phyloP scores from a whole-genome alignment of 306 rosid genomes.

The Senna siamea region DNA sequence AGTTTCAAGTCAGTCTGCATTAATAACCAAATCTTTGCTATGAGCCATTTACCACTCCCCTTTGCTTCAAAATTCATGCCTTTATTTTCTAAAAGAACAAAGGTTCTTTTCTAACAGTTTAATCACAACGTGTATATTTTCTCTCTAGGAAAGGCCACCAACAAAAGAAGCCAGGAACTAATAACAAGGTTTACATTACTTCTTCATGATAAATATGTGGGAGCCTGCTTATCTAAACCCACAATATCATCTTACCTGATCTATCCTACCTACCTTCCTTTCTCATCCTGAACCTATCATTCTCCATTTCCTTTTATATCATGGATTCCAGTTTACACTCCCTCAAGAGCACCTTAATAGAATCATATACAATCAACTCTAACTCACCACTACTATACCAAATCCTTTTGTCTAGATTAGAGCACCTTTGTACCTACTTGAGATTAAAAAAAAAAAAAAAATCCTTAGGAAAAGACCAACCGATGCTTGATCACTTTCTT shows the following conservation, averaged over 20 bases:
- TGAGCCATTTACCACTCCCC: slow-evolving; percentile 2
- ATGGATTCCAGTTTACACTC: neutral
- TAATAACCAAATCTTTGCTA: slow-evolving; percentile 12
- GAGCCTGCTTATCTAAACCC: slow-evolving; percentile 10
- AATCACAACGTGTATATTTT: neutral
- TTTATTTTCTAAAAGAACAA: neutral
- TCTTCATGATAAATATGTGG: slow-evolving; percentile 10
- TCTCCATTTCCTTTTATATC: neutral
- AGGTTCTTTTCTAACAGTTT: neutral
- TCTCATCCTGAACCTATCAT: slow-evolving; percentile 11
- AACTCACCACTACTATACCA: neutral
- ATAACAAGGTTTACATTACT: slow-evolving; percentile 2
- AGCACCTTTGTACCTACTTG: neutral
- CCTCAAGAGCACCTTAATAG: slow-evolving; percentile 21
- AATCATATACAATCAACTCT: neutral
- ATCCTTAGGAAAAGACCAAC: neutral
- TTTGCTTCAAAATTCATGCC: neutral
- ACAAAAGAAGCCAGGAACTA: neutral
- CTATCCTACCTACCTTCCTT: neutral
- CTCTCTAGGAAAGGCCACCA: neutral
- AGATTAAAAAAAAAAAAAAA: neutral
- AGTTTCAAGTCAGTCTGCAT: slow-evolving; percentile 6
- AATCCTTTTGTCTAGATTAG: slow-evolving; percentile 1
- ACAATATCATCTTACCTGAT: slow-evolving; percentile 14
- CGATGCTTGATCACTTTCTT: slow-evolving; percentile 13